Percentiles rank a stretch among this genome's conserved stretches.
These are phyloP conservation scores for Nicotiana sylvestris DNA, from an alignment of 257 asterid genomes.

Conservation along the genomic window DNA sequence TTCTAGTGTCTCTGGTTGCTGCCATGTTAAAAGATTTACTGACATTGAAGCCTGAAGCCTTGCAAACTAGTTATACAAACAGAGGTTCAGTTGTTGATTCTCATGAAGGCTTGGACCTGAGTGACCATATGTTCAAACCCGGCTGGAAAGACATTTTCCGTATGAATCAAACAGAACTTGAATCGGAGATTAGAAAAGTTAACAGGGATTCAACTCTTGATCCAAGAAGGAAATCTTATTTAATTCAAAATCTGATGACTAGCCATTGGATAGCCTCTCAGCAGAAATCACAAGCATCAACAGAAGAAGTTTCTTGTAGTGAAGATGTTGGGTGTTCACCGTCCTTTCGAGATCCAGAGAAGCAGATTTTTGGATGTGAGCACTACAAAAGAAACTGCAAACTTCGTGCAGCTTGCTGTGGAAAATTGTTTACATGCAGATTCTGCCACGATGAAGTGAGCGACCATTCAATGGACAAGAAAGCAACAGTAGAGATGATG, in stretches of 20 bases:
- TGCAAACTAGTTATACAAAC: constrained; percentile 11
- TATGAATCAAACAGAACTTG: constrained; percentile 51
- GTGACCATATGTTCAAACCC: constrained; percentile 41
- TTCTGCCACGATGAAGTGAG: constrained; percentile 46
- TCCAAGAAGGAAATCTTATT: constrained; percentile 44
- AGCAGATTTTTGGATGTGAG: constrained; percentile 34
- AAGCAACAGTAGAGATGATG: constrained; percentile 39
- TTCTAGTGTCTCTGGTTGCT: constrained; percentile 31
- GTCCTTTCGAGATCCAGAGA: constrained; percentile 32
- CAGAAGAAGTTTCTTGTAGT: constrained; percentile 23
- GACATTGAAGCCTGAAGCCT: constrained; percentile 29
- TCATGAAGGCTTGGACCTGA: constrained; percentile 27
- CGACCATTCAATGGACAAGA: constrained; percentile 44
- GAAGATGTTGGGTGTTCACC: constrained; percentile 35
- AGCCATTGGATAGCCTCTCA: constrained; percentile 56
- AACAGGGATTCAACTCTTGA: constrained; percentile 37
- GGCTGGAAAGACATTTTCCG: constrained; percentile 53
- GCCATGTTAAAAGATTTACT: constrained; percentile 22
- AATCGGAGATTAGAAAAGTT: constrained; percentile 47
- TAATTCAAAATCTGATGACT: constrained; percentile 47
- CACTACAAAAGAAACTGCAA: constrained; percentile 47
- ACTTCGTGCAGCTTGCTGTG: constrained; percentile 45
- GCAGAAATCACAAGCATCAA: constrained; percentile 40
- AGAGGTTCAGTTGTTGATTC: constrained; percentile 30
- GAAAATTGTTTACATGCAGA: constrained; percentile 38